phyloP scores from a whole-genome alignment of 371 early-diverging fungal genomes.

The Chytridium lagenaria region DNA sequence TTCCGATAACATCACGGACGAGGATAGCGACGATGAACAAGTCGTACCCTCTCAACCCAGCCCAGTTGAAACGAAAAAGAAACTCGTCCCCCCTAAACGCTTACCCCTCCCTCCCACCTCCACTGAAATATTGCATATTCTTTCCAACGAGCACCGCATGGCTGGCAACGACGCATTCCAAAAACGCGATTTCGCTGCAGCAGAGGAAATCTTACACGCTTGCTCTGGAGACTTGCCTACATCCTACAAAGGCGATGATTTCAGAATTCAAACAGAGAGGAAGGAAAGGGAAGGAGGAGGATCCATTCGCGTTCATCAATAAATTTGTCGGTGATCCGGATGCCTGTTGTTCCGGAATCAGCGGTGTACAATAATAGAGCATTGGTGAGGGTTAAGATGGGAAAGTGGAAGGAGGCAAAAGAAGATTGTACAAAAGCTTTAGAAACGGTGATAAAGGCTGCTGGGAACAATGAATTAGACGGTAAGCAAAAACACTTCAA shows the following conservation, averaged over 20 bases:
- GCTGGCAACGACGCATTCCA: neutral
- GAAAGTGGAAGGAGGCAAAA: neutral
- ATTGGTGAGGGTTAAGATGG: neutral
- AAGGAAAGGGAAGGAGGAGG: neutral
- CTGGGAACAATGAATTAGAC: neutral
- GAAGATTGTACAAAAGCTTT: neutral
- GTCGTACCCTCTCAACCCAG: neutral
- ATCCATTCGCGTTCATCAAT: constrained; percentile 5
- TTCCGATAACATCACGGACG: constrained; percentile 9
- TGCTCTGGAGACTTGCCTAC: neutral
- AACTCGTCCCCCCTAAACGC: neutral
- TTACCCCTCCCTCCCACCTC: neutral
- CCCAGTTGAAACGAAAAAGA: neutral
- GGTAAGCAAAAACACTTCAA: neutral
- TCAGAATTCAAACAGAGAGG: neutral
- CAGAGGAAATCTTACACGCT: constrained; percentile 1
- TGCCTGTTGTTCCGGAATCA: neutral
- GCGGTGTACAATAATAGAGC: neutral
- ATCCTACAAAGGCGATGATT: constrained; percentile 14
- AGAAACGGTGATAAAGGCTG: neutral
- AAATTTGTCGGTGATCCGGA: neutral
- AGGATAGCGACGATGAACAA: neutral
- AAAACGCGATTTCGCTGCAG: neutral
- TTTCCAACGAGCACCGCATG: neutral
- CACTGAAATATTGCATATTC: constrained; percentile 4